phyloP scores from a whole-genome alignment of 202 grass and related monocot species.

The Musa balbisiana region DNA sequence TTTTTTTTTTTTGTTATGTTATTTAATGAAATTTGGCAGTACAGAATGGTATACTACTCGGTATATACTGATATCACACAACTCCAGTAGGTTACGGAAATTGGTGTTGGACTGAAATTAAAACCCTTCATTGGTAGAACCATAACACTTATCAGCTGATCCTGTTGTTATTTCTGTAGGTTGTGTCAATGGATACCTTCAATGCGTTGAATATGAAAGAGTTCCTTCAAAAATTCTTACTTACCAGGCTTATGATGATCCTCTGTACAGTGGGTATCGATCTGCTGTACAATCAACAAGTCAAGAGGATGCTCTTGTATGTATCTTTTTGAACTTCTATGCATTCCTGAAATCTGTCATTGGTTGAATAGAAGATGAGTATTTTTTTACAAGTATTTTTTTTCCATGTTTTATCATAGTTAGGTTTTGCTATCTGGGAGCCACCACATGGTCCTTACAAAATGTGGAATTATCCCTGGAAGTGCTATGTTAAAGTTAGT shows the following conservation, averaged over 20 bases:
- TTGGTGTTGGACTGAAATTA: too few relatives aligned
- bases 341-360: slow-evolving; percentile 6
- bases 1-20: too few relatives aligned
- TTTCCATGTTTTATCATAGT: slow-evolving; percentile 29
- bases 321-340: slow-evolving; percentile 24
- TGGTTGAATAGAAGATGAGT: slow-evolving; percentile 2
- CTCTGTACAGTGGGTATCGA: slow-evolving; percentile 80
- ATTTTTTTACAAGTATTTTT: neutral
- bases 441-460: slow-evolving; percentile 89
- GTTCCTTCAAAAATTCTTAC: slow-evolving; percentile 90
- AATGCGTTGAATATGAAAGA: slow-evolving; percentile 89
- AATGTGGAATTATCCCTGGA: slow-evolving; percentile 78
- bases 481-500: slow-evolving; percentile 66
- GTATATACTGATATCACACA: too few relatives aligned
- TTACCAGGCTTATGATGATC: slow-evolving; percentile 93
- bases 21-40: too few relatives aligned
- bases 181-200: slow-evolving; percentile 83
- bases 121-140: neutral
- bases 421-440: slow-evolving; percentile 93
- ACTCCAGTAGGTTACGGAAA: too few relatives aligned
- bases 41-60: too few relatives aligned
- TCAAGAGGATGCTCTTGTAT: slow-evolving; percentile 84
- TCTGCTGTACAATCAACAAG: slow-evolving; percentile 70
- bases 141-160: neutral
- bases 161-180: slow-evolving; percentile 27